Conservation (phyloP, 768 basidiomycete genomes). For the Leccinum uliginosum region DNA sequence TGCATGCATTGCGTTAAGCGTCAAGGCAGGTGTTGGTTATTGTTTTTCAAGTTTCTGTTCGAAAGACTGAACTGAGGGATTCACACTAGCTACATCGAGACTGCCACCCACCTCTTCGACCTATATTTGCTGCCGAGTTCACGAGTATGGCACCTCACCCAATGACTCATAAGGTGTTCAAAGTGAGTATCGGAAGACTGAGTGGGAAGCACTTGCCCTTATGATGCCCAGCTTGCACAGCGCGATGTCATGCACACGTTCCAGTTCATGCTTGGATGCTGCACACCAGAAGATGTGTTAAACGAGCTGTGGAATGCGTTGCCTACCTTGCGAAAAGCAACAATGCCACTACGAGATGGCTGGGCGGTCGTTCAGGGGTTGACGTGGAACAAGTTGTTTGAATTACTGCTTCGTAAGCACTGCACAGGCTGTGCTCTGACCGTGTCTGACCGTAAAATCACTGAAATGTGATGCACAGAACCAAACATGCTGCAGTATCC, state of each 20-base stretch:
- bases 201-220: background rate
- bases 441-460: background rate
- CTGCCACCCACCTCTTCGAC: slow-evolving; percentile 49
- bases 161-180: slow-evolving; percentile 46
- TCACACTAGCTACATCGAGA: slow-evolving; percentile 56
- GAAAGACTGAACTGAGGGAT: background rate
- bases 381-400: slow-evolving; percentile 49
- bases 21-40: slow-evolving; percentile 42
- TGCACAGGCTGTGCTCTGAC: background rate
- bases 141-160: slow-evolving; percentile 46
- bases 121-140: slow-evolving; percentile 50
- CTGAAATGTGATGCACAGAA: slow-evolving; percentile 32
- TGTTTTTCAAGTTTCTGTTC: background rate
- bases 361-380: slow-evolving; percentile 45
- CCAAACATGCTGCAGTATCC: slow-evolving; percentile 51
- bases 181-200: slow-evolving; percentile 34
- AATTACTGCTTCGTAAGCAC: slow-evolving; percentile 35
- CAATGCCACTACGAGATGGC: slow-evolving; percentile 32
- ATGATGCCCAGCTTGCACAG: slow-evolving; percentile 44
- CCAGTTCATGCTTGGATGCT: slow-evolving; percentile 46
- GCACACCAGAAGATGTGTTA: slow-evolving; percentile 46
- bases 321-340: slow-evolving; percentile 44
- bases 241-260: slow-evolving; percentile 50
- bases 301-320: slow-evolving; percentile 57
- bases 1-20: slow-evolving; percentile 54